Percentiles rank a stretch among this genome's conserved stretches.
Evolutionary conservation across 164 flowering plant genomes (phyloP).

Genomic region (Nelumbo lutea): DNA sequence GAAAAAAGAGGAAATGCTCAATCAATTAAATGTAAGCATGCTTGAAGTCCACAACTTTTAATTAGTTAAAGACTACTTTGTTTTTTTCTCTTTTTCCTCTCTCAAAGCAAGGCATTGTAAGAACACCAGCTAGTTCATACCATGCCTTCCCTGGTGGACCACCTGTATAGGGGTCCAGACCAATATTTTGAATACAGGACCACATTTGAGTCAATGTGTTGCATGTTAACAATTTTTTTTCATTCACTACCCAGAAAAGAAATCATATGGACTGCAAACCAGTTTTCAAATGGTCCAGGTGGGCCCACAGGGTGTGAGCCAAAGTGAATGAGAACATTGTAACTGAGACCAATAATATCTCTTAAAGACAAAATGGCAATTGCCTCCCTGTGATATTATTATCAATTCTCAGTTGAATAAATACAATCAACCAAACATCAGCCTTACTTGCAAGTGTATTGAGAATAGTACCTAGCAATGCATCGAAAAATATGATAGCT

Average conservation of each 20-base stretch:
- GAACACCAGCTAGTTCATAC: too few species aligned
- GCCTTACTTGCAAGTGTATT: not conserved
- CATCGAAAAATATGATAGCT: conserved; percentile 94
- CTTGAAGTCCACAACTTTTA: not conserved
- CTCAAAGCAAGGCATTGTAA: too few species aligned
- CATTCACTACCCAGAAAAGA: too few species aligned
- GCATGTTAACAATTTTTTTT: too few species aligned
- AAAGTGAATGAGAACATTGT: not conserved
- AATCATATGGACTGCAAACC: too few species aligned
- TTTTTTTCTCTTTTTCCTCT: too few species aligned
- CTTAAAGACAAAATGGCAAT: not conserved
- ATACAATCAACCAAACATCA: not conserved
- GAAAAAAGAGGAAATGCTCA: too few species aligned
- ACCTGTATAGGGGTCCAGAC: too few species aligned
- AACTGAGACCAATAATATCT: not conserved
- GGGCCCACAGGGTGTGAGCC: not conserved
- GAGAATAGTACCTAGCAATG: conserved; percentile 69
- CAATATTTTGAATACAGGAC: too few species aligned
- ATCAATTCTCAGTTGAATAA: not conserved
- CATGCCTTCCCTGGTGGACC: too few species aligned
- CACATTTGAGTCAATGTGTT: too few species aligned
- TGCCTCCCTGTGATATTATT: not conserved
- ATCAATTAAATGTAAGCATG: not conserved
- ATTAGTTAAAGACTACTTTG: not conserved
- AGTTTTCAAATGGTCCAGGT: too few species aligned